Percentiles rank a stretch among this genome's conserved stretches.
Evolutionary conservation across 1,139 yeast species (phyloP).

Genomic region (Debaryomyces sp.): DNA sequence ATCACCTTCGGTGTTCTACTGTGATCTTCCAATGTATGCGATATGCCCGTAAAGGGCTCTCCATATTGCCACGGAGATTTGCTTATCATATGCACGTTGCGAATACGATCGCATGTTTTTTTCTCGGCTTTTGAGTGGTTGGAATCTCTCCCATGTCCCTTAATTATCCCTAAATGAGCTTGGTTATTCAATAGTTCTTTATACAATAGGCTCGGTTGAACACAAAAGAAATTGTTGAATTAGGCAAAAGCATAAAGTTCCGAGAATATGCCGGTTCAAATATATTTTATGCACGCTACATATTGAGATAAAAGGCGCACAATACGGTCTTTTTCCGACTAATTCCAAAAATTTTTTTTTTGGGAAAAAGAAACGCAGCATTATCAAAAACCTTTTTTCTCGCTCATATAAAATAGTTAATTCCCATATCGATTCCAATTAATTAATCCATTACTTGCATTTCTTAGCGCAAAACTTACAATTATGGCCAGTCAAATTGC

Average conservation of each 20-base stretch:
- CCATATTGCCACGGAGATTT: background rate
- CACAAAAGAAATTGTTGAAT: background rate
- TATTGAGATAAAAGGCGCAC: background rate
- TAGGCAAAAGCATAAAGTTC: background rate
- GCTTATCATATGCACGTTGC: background rate
- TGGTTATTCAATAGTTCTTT: background rate
- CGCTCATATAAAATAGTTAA: background rate
- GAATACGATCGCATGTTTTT: background rate
- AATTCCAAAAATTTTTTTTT: background rate
- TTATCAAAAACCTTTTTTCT: constrained; percentile 1
- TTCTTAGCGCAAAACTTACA: background rate
- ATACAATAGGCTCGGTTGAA: background rate
- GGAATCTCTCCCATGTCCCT: background rate
- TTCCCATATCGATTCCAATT: background rate
- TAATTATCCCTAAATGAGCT: background rate
- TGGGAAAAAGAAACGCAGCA: constrained; percentile 3
- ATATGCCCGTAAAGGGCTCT: background rate
- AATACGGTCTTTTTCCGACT: background rate
- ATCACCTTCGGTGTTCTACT: background rate
- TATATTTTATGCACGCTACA: background rate
- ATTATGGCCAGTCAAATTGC: constrained; percentile 11
- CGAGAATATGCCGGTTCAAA: background rate
- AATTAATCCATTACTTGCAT: background rate
- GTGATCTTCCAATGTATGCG: no score
- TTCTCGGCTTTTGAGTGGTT: background rate